A percentile compares a stretch with the other conserved stretches of the same genome.
Evolutionary conservation across 2,329 filamentous ascomycete genomes (phyloP).

Genomic region (Didymella sp.): DNA sequence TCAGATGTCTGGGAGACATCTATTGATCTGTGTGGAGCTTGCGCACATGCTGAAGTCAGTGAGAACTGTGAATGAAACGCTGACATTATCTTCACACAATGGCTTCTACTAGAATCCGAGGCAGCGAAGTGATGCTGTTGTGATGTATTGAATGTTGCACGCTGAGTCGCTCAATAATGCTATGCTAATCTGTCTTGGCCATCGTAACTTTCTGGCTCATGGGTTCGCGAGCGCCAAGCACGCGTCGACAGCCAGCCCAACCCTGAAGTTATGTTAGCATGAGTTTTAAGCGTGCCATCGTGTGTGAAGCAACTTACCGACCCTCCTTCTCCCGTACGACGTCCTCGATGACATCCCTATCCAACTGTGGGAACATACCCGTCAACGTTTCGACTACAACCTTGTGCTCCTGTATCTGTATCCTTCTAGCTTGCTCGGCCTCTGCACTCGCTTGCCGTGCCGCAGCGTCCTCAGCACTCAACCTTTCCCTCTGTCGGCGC

Average conservation of each 20-base stretch:
- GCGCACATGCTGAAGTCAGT: background rate
- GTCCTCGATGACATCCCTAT: conserved; percentile 93
- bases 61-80: background rate
- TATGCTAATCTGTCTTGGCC: background rate
- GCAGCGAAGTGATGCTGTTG: background rate
- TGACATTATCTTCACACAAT: background rate
- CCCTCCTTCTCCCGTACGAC: conserved; percentile 96
- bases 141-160: background rate
- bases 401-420: conserved; percentile 83
- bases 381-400: conserved; percentile 93
- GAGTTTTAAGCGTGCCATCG: background rate
- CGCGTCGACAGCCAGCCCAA: conserved; percentile 57
- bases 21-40: background rate
- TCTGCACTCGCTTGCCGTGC: conserved; percentile 91
- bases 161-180: background rate
- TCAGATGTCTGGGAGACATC: background rate
- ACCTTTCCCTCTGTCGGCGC: conserved; percentile 28
- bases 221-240: conserved; percentile 55
- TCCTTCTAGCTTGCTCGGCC: conserved; percentile 81
- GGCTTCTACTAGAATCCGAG: background rate
- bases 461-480: conserved; percentile 84
- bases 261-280: conserved; percentile 35
- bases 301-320: conserved; percentile 66
- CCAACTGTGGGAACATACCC: conserved; percentile 96
- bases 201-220: conserved; percentile 6